Percentiles rank a stretch among this genome's conserved stretches.
These are phyloP conservation scores for Yarrowia deformans DNA, from an alignment of 805 yeast species.

Conservation along the genomic window DNA sequence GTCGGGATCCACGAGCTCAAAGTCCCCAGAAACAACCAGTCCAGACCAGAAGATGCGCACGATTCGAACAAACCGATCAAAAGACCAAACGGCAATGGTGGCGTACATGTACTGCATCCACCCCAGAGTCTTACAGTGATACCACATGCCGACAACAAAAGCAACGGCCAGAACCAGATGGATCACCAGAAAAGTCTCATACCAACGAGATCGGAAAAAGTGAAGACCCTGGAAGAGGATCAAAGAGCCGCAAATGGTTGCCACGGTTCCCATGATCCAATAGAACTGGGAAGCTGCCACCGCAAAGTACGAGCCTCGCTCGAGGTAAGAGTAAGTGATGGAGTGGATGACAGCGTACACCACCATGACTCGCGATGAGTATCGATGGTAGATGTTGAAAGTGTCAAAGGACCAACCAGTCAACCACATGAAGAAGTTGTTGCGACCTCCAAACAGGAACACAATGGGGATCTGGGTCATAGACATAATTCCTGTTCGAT, in stretches of 20 bases:
- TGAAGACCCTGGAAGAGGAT: conserved; percentile 60
- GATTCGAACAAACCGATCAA: conserved; percentile 67
- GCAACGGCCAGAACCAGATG: conserved; percentile 65
- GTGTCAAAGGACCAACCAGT: conserved; percentile 70
- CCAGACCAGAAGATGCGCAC: conserved; percentile 69
- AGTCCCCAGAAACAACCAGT: conserved; percentile 42
- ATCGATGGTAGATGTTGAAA: conserved; percentile 65
- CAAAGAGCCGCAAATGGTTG: conserved; percentile 54
- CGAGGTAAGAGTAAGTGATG: conserved; percentile 38
- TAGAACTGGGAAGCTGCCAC: conserved; percentile 11
- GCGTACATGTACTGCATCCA: conserved; percentile 61
- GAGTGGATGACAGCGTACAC: conserved; percentile 46
- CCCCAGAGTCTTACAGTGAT: conserved; percentile 57
- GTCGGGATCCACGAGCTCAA: conserved; percentile 22
- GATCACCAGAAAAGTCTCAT: conserved; percentile 64
- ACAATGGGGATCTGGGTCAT: conserved; percentile 47
- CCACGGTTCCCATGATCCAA: conserved; percentile 52
- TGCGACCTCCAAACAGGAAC: conserved; percentile 65
- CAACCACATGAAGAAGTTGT: conserved; percentile 66
- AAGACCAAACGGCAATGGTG: conserved; percentile 70
- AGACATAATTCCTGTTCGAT: conserved; percentile 45
- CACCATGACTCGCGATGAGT: conserved; percentile 46
- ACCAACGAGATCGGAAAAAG: conserved; percentile 59
- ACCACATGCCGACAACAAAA: conserved; percentile 63
- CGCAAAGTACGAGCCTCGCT: conserved; percentile 13